Base-by-base conservation (phyloP, 192 early-diverging fungal genomes). In the Chytriomyces confervae region DNA sequence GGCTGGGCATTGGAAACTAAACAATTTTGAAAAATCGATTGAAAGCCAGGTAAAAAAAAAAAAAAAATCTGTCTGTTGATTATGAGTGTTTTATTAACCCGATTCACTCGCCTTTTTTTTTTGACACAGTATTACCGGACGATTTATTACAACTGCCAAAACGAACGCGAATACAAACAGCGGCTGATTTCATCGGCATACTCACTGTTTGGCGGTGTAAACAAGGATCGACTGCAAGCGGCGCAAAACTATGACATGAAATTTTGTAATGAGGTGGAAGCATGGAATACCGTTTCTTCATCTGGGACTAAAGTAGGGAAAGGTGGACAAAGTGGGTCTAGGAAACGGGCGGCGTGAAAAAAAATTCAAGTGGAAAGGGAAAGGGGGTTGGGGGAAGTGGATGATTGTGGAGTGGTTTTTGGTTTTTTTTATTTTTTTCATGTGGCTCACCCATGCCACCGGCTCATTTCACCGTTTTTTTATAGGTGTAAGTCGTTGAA, bases 261-360 rank as follows among this genome's bases (percentile, higher is more conserved):
- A 10, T 88, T 87, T 24, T 98, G 96, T 69, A 93, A 95, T 20
- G 81, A 88, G 81, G 80, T 96, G 5, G 88, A 83, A 13, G 75
- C 85, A 50, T 86, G 79, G 82, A 72, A 83, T 69, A 29, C 43
- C 36, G 36, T 36, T 36, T 36, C 36, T 36, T 36, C 36, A 36
- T 36, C 36, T 36, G 36, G 36, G 36, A 36, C 36, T 36, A 36
- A 36, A 36, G 36, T 36, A 36, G 36, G 36, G 36, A 36, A 36
- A 2, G 36, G 36, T 36, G 36, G 36, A 36, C 36, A 36, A 36
- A 36, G 36, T 36, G 36, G 36, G 36, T 36, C 36, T 36, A 36
- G 36, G 36, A 36, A 36, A 36, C 36, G 36, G 36, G 36, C 36
- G 0, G 36, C 36, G 4, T 36, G 36, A 36, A 36, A 36, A 36